A percentile compares a stretch with the other conserved stretches of the same genome.
phyloP scores from a whole-genome alignment of 495 filamentous ascomycete genomes.

The Xylaria castorea region DNA sequence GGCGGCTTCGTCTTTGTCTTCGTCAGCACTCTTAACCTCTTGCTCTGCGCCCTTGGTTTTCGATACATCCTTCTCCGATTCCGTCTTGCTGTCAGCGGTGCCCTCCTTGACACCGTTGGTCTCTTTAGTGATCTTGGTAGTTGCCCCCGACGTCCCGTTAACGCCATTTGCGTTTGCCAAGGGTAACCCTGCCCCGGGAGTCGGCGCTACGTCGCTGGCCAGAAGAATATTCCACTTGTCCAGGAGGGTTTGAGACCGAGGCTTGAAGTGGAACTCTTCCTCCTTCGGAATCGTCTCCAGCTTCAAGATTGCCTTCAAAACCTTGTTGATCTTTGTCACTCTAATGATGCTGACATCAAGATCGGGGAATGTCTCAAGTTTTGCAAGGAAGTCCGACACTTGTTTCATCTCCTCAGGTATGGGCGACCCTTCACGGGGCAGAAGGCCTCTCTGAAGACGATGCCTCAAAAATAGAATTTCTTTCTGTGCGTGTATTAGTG shows the following conservation, averaged over 20 bases:
- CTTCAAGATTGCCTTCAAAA: slow-evolving; percentile 88
- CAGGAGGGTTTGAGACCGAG: slow-evolving; percentile 73
- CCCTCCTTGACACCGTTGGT: slow-evolving; percentile 58
- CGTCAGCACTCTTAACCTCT: slow-evolving; percentile 38
- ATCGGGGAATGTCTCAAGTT: slow-evolving; percentile 78
- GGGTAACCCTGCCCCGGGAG: slow-evolving; percentile 32
- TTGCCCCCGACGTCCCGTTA: slow-evolving; percentile 39
- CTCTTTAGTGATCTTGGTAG: slow-evolving; percentile 63
- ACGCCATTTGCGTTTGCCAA: slow-evolving; percentile 52
- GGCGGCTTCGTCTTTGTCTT: slow-evolving; percentile 41
- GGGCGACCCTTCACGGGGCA: slow-evolving; percentile 78
- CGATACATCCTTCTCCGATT: slow-evolving; percentile 49
- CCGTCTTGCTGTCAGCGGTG: slow-evolving; percentile 49
- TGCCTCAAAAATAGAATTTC: slow-evolving; percentile 85
- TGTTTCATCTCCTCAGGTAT: slow-evolving; percentile 86
- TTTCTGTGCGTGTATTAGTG: slow-evolving; percentile 48
- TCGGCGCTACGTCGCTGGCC: slow-evolving; percentile 53
- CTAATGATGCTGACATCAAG: slow-evolving; percentile 86
- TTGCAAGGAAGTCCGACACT: slow-evolving; percentile 80
- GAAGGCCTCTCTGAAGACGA: slow-evolving; percentile 88
- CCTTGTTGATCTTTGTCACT: slow-evolving; percentile 91
- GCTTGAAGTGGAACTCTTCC: slow-evolving; percentile 83
- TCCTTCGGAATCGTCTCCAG: slow-evolving; percentile 81
- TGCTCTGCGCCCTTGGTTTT: slow-evolving; percentile 43
- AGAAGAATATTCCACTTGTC: slow-evolving; percentile 83